Evolutionary conservation across 2,329 filamentous ascomycete species (phyloP), one percentile per base, ranked within the genome.

Genomic region (Colletotrichum tropicale): DNA sequence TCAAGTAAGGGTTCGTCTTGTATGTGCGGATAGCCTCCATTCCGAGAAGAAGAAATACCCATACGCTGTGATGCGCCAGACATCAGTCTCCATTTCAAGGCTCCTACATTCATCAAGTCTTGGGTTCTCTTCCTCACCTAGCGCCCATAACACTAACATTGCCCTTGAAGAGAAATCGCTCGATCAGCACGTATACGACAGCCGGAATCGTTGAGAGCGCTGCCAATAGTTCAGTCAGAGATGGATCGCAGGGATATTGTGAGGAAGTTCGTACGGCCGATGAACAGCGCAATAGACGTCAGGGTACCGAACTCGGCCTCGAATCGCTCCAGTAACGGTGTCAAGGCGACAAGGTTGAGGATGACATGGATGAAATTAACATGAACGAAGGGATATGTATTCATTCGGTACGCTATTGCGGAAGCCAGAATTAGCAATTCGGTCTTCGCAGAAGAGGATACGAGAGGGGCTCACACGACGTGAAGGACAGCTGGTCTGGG

Each of bases 271-370:
- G 88, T 89, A 98, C 96, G 96, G 73, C 97, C 97, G 81, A 97
- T 92, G 84, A 98, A 98, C 68, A 98, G 88, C 43, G 95, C 92
- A 77, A 98, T 84, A n/a, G 95, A 94, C 30, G 95, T 95, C 81
- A 98, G 88, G 9, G 96, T 98, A 68, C 97, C 97, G 84, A 98
- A 93, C 84, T 98, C 96, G 77, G 92, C 91, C 87, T 99, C 97
- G 84, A 98, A 99, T 76, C 96, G 92, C 85, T 98, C 96, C 83
- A 99, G 87, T 67, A 99, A 88, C n/a, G 97, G 97, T 52, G 93
- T 93, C 77, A 98, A 84, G 26, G 95, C 94, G 77, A 98, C 68
- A 28, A 95, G 84, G 85, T 98, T 98, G 82, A 98, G 87, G 69
- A 96, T 81, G 76, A 93, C 90, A 85, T 98, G 97, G 80, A 98